Base-by-base conservation (phyloP, 192 early-diverging fungal species). In the Rhizoclosmatium sp. region DNA sequence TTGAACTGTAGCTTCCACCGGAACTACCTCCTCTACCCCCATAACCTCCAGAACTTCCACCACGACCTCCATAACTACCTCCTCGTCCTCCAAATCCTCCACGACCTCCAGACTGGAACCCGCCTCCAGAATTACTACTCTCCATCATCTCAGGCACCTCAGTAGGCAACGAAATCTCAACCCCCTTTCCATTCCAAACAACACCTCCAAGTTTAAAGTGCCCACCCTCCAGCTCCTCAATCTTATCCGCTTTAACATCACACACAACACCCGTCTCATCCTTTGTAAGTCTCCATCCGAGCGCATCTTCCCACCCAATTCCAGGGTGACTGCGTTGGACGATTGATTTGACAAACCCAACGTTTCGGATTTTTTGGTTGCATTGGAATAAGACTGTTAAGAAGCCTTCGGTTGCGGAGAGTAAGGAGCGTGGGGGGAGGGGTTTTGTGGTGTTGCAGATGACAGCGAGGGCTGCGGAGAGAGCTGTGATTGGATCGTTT, bases 391-490 rank as follows among this genome's bases (percentile, higher is more conserved):
- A 85, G 69, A 99, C 76, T 23, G 97, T 98, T 23, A 93, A 87
- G 66, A 86, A 90, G 49, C 92, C 93, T 66, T 95, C 93, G 58
- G 93, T 90, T 64, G 95, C 95, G 10, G 92, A 90, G 71, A 97
- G 83, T 60, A 98, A 84, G 23, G 94, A 95, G 54, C 97, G 93
- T 19, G 87, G 84, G 67, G 92, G 87, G 65, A 98, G 88, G 60
- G 96, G 96, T 76, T 93, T 87, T 48, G 90, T 87, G 75, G 95
- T 97, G 73, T 94, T 93, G 59, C 93, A 91, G 56, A 98, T 93
- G 64, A 93, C 91, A 42, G 97, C 97, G 59, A 99, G 86, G n/a
- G 94, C 92, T 3, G 95, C 93, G 5, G 91, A 85, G 46, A 98
- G 82, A 4, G 95, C 95, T 31, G 93, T 87, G 59, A 92, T 84